Evolutionary conservation across 192 early-diverging fungal species (phyloP).

Genomic region (Anaeromyces robustus): DNA sequence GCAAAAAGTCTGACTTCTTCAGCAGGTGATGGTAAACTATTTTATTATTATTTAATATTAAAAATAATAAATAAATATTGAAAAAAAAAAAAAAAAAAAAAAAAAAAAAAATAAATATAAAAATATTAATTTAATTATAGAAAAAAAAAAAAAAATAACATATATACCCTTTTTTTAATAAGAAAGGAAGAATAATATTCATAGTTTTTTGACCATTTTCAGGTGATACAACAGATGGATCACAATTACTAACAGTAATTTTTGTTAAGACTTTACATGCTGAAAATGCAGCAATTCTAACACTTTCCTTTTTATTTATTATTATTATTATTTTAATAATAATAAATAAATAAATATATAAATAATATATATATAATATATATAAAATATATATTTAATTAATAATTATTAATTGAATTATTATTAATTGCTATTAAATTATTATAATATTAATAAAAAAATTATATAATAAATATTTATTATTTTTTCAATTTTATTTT

Average conservation of each 20-base stretch:
- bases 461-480: too few relatives aligned
- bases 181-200: constrained; percentile 72
- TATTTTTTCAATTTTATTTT: too few relatives aligned
- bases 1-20: constrained; percentile 80
- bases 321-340: too few relatives aligned
- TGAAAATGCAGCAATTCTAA: constrained; percentile 62
- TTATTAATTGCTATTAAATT: too few relatives aligned
- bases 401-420: too few relatives aligned
- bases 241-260: constrained; percentile 72
- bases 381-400: neutral
- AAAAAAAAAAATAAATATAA: constrained; percentile 38
- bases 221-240: constrained; percentile 40
- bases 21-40: constrained; percentile 30
- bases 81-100: too few relatives aligned
- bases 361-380: too few relatives aligned
- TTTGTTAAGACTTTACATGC: constrained; percentile 64
- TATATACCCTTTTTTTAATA: constrained; percentile 33
- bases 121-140: neutral
- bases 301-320: constrained; percentile 33
- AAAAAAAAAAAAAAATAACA: constrained; percentile 5
- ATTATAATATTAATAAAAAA: too few relatives aligned
- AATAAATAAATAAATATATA: too few relatives aligned
- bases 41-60: too few relatives aligned
- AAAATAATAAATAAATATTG: too few relatives aligned
- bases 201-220: constrained; percentile 54